A percentile compares a stretch with the other conserved stretches of the same genome.
These are phyloP conservation scores for Citrus unshiu DNA, from an alignment of 345 rosid species.

Conservation along the genomic window DNA sequence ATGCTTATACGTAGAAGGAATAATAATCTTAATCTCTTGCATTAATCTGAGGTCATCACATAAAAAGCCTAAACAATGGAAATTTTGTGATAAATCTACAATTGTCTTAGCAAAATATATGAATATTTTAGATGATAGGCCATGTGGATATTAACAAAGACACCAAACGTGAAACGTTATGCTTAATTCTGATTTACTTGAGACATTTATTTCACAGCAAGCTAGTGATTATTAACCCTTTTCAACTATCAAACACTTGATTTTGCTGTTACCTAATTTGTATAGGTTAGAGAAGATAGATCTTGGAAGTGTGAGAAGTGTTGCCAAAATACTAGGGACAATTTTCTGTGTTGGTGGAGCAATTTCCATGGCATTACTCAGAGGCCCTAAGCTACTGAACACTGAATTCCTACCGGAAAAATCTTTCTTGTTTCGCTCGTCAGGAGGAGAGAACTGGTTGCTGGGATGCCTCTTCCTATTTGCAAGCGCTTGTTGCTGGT, in stretches of 20 bases:
- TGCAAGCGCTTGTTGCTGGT: constrained; percentile 63
- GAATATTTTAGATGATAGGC: no score
- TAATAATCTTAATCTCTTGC: no score
- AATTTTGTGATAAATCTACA: no score
- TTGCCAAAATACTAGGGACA: constrained; percentile 67
- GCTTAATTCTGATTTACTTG: no score
- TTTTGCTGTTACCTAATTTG: constrained; percentile 1
- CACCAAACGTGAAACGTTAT: no score
- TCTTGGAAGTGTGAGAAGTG: constrained; percentile 43
- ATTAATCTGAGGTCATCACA: no score
- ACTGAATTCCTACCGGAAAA: constrained; percentile 13
- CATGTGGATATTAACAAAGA: no score
- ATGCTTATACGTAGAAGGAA: no score
- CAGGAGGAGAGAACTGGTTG: constrained; percentile 41
- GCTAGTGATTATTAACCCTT: neutral
- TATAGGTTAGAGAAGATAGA: constrained; percentile 60
- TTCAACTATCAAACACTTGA: neutral
- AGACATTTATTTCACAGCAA: neutral
- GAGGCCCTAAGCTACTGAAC: constrained; percentile 71
- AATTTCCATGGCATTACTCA: constrained; percentile 55
- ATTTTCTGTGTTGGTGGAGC: constrained; percentile 61
- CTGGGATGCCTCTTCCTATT: constrained; percentile 60
- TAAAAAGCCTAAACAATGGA: no score
- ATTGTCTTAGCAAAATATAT: no score
- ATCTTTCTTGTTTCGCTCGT: constrained; percentile 19